Conservation (phyloP, 306 rosid genomes). For the Astragalus glycyphyllos region DNA sequence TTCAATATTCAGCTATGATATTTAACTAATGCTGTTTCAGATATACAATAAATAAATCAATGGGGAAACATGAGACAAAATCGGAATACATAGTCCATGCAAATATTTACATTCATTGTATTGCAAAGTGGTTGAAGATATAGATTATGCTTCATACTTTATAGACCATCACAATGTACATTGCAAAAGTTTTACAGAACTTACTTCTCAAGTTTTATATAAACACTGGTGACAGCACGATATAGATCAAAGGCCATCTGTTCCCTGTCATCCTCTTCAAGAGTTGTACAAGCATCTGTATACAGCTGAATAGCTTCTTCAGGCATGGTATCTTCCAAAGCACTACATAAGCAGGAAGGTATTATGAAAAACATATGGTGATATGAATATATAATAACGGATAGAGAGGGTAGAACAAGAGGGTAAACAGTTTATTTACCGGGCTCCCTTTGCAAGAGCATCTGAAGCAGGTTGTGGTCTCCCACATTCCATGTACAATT, state of each 20-base stretch:
- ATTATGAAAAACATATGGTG: conserved; percentile 18
- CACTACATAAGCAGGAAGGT: conserved; percentile 53
- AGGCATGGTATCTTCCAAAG: conserved; percentile 80
- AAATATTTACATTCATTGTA: conserved; percentile 1
- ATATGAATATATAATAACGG: conserved; percentile 10
- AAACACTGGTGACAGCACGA: conserved; percentile 73
- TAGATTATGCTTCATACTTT: conserved; percentile 31
- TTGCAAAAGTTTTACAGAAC: conserved; percentile 42
- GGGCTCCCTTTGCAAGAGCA: conserved; percentile 93
- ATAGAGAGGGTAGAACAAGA: conserved; percentile 22
- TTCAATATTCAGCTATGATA: conserved; percentile 21
- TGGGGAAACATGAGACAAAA: neutral
- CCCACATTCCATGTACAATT: conserved; percentile 74
- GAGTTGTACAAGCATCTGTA: conserved; percentile 82
- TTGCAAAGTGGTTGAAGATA: conserved; percentile 11
- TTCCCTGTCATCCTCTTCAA: conserved; percentile 90
- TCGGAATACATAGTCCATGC: neutral
- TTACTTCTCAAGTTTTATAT: conserved; percentile 87
- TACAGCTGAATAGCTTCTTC: conserved; percentile 89
- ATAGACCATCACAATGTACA: conserved; percentile 15
- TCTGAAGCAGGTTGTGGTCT: conserved; percentile 97
- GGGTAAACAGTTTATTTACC: conserved; percentile 55
- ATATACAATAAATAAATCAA: conserved; percentile 16
- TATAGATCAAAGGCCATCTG: conserved; percentile 98
- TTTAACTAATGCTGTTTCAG: neutral